Conservation (phyloP, 2,329 filamentous ascomycete genomes). For the Aureobasidium sp. region DNA sequence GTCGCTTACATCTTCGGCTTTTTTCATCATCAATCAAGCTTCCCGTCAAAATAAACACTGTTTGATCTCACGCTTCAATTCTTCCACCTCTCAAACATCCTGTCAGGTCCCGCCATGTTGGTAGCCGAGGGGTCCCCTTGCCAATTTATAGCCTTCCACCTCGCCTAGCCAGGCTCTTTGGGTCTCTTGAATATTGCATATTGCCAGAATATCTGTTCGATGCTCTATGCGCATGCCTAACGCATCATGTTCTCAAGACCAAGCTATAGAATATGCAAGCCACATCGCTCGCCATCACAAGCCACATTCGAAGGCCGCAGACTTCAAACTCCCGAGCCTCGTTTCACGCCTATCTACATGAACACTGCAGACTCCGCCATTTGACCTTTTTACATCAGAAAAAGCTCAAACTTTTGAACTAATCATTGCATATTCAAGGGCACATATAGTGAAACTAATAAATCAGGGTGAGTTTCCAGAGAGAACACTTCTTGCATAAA, state of each 20-base stretch:
- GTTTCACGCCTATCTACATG: not conserved
- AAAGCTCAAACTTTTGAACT: no score
- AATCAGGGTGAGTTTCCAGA: no score
- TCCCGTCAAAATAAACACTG: not conserved
- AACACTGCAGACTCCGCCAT: not conserved
- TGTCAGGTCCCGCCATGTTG: not conserved
- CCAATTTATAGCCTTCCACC: not conserved
- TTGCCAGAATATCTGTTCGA: no score
- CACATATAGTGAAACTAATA: no score
- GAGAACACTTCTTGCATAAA: no score
- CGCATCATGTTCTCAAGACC: no score
- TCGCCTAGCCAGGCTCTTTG: not conserved
- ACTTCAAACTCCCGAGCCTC: not conserved
- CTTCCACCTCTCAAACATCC: not conserved
- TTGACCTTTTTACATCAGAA: no score
- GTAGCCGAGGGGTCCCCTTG: not conserved
- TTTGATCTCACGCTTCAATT: not conserved
- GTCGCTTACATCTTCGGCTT: not conserved
- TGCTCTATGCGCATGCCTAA: not conserved
- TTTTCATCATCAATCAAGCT: not conserved
- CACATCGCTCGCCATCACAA: no score
- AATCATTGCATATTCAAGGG: no score
- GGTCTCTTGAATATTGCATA: not conserved
- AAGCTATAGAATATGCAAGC: no score
- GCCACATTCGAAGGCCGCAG: no score